Base-by-base conservation (phyloP, 768 basidiomycete species). In the Pleurotus tuber-regium region DNA sequence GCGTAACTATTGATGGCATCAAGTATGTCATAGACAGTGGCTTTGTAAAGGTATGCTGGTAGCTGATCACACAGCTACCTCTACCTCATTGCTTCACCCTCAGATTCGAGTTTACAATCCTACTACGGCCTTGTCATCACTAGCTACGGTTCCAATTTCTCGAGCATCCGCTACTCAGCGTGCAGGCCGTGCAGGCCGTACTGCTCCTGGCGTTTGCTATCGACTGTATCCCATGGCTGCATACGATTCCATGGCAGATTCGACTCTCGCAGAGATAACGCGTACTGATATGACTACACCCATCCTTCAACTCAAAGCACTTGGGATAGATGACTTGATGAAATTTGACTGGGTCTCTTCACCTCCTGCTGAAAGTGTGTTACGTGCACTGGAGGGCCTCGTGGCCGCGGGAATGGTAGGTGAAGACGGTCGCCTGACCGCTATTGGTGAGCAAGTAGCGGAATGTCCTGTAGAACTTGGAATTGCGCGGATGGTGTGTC, bases 1-100 rank as follows among this genome's bases (percentile, higher is more conserved):
- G 91, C 63, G 89, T 99, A 19, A 99, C 97, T 1, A 98, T 99
- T 51, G 92, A 98, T 35, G 94, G 95, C 2, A 86, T 98, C 54
- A 88, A 87, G 57, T 98, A 86, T 61, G 95, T 99, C 11, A 78
- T 98, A 2, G 97, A 99, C 61, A 86, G 84, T 53, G 97, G 97
- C 12, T 93, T 93, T 61, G 95, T 97, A 56, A 99, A 99, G 81
- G 93, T 92, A 58, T 18, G 54, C 54, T 10, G 23, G 28, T 16
- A 18, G 23, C 31, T 24, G 9, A 4, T 10, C 18, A n/a, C 30
- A 16, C 18, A 14, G 7, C 11, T 12, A 24, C 41, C 30, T 31
- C 11, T 24, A 25, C 19, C 7, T 8, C 10, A 8, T 42, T 25
- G 18, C 38, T 19, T 40, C 21, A 9, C 18, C 5, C 44, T 16